Conservation (phyloP, 768 basidiomycete genomes). For the Phaffia australis region DNA sequence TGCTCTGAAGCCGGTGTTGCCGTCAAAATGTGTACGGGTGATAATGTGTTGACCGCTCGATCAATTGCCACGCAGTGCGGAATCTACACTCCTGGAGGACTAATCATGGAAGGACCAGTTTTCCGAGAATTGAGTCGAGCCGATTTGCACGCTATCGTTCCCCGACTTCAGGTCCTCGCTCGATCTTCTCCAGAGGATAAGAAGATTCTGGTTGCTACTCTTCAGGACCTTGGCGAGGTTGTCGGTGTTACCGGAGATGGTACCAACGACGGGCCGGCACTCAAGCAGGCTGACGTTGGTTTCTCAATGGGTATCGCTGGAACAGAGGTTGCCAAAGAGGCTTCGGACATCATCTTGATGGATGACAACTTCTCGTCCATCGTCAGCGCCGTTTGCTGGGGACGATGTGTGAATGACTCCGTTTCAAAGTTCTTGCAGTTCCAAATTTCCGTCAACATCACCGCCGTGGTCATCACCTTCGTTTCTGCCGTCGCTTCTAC, state of each 20-base stretch:
- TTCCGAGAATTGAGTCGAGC: constrained; percentile 61
- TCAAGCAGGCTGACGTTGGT: constrained; percentile 90
- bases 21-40: constrained; percentile 98
- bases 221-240: constrained; percentile 75
- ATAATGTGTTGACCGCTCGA: constrained; percentile 89
- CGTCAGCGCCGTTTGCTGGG: constrained; percentile 98
- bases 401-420: constrained; percentile 93
- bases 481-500: constrained; percentile 73
- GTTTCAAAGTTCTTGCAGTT: constrained; percentile 77
- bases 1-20: constrained; percentile 70
- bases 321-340: constrained; percentile 97
- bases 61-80: constrained; percentile 95
- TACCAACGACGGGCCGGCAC: constrained; percentile 87
- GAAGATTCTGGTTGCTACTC: constrained; percentile 76
- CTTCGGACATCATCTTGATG: constrained; percentile 85
- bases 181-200: constrained; percentile 97
- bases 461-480: constrained; percentile 77
- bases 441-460: constrained; percentile 69
- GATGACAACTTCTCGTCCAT: constrained; percentile 66
- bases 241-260: constrained; percentile 97
- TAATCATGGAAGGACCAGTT: constrained; percentile 95
- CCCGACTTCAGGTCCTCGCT: constrained; percentile 88
- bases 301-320: constrained; percentile 93
- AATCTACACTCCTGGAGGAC: constrained; percentile 82
- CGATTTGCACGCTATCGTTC: constrained; percentile 72